Evolutionary conservation across 1,139 yeast species (phyloP), one percentile per base, ranked within the genome.

Genomic region (Geotrichum citri-aurantii): DNA sequence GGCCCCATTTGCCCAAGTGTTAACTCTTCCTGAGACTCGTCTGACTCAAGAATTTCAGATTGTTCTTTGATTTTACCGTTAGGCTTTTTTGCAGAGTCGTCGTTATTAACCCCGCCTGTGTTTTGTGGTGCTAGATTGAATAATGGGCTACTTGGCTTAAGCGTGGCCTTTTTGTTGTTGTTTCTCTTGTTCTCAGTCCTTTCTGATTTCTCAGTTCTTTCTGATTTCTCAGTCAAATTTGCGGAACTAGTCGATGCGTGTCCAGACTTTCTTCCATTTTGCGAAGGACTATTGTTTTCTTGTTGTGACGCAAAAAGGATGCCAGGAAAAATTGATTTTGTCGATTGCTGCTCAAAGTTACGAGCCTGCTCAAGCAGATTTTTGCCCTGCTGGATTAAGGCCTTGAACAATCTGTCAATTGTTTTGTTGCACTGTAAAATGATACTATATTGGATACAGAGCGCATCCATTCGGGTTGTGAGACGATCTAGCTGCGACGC

Each of bases 401-500:
- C 23, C 11, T 19, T 7, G 24, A 53, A 24, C 26, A 46, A 53
- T 8, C 40, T 37, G 4, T 21, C 21, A 12, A 53, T 37, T 23
- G 52, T 33, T 11, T 29, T 29, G 17, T 53, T 50, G 11, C 49
- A 21, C 37, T 40, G 48, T 8, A 53, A 24, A n/a, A 21, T 12
- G 7, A 14, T 23, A 5, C 52, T 31, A 19, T 33, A 53, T 17
- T 44, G 56, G 14, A 24, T 37, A n/a, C 26, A 14, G n/a, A 33
- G 52, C 5, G 51, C 24, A 19, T 53, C 56, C 37, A 53, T 53
- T 11, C 56, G 31, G 21, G 27, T 33, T 4, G 49, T 24, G 21
- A 48, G 48, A 4, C 40, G 52, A 4, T 40, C 31, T 5, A 53
- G 51, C 37, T 48, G 56, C 17, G 56, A 11, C 12, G 52, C 51